phyloP scores from a whole-genome alignment of 2,329 filamentous ascomycete genomes.

The Neonectria magnoliae region DNA sequence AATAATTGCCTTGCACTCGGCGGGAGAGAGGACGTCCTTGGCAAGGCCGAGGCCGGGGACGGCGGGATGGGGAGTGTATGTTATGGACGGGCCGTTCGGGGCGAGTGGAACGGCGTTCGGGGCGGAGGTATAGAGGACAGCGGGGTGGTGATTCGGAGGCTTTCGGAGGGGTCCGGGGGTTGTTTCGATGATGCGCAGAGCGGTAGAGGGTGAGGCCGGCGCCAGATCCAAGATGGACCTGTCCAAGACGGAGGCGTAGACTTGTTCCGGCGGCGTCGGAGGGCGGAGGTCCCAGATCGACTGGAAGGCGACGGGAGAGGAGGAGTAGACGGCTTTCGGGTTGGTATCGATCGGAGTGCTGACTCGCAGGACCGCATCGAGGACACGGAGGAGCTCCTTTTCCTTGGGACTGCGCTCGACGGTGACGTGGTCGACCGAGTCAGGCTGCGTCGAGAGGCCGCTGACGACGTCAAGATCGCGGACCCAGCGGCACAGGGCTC shows the following conservation, averaged over 20 bases:
- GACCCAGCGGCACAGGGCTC: constrained; percentile 77
- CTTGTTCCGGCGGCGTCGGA: constrained; percentile 51
- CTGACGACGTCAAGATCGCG: constrained; percentile 76
- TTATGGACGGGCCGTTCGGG: constrained; percentile 55
- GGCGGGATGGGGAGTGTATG: constrained; percentile 67
- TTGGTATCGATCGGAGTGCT: constrained; percentile 69
- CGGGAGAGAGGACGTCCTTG: constrained; percentile 66
- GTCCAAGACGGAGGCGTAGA: constrained; percentile 69
- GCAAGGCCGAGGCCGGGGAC: constrained; percentile 71
- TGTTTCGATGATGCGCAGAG: constrained; percentile 69
- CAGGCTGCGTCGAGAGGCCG: constrained; percentile 67
- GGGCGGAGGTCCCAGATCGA: constrained; percentile 68
- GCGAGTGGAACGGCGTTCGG: constrained; percentile 66
- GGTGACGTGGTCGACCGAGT: constrained; percentile 30
- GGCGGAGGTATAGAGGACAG: constrained; percentile 70
- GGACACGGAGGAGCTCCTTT: constrained; percentile 65
- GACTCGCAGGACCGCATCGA: constrained; percentile 72
- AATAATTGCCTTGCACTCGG: constrained; percentile 74
- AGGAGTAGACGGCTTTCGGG: constrained; percentile 46
- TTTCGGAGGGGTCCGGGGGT: constrained; percentile 69
- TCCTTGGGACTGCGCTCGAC: constrained; percentile 56
- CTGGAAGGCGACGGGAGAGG: constrained; percentile 66
- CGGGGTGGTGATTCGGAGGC: constrained; percentile 74
- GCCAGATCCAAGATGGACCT: constrained; percentile 60
- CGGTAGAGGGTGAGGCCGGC: constrained; percentile 49